Evolutionary conservation across 2,329 filamentous ascomycete genomes (phyloP).

Genomic region (Epichloe gansuensis): DNA sequence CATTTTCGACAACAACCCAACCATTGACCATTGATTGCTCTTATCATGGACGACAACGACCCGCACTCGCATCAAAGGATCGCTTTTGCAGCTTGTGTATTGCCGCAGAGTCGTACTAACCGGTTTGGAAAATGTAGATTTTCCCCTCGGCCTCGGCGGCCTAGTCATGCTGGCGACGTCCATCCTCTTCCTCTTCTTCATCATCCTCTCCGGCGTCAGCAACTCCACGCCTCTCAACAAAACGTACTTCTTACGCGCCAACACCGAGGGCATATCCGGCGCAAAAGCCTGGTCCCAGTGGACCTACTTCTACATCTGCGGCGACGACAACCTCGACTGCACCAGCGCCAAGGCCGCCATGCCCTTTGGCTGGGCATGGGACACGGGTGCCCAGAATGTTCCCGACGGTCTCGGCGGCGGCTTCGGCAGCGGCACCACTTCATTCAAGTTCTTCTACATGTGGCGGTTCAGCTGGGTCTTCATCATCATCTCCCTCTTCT

Average conservation of each 20-base stretch:
- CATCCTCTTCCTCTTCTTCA: conserved; percentile 44
- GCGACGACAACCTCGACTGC: conserved; percentile 52
- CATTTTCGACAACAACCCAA: no score
- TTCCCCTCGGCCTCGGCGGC: conserved; percentile 28
- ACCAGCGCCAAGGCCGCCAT: conserved; percentile 47
- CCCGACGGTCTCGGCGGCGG: conserved; percentile 35
- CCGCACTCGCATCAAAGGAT: no score
- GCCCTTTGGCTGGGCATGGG: conserved; percentile 62
- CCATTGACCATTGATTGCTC: no score
- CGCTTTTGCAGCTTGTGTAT: not conserved
- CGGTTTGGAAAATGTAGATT: conserved; percentile 18
- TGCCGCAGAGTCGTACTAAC: not conserved
- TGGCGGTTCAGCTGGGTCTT: conserved; percentile 92
- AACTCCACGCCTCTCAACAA: conserved; percentile 46
- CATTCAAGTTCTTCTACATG: conserved; percentile 60
- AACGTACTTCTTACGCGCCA: conserved; percentile 77
- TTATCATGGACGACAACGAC: no score
- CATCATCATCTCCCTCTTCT: conserved; percentile 74
- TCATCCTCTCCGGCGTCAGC: conserved; percentile 44
- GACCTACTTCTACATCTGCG: conserved; percentile 84
- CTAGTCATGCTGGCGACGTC: conserved; percentile 38
- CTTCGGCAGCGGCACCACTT: conserved; percentile 43
- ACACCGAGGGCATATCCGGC: conserved; percentile 59
- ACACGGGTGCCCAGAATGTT: conserved; percentile 30
- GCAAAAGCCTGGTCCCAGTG: conserved; percentile 62